A percentile compares a stretch with the other conserved stretches of the same genome.
phyloP scores from a whole-genome alignment of 495 filamentous ascomycete genomes.

The Neurospora discreta region DNA sequence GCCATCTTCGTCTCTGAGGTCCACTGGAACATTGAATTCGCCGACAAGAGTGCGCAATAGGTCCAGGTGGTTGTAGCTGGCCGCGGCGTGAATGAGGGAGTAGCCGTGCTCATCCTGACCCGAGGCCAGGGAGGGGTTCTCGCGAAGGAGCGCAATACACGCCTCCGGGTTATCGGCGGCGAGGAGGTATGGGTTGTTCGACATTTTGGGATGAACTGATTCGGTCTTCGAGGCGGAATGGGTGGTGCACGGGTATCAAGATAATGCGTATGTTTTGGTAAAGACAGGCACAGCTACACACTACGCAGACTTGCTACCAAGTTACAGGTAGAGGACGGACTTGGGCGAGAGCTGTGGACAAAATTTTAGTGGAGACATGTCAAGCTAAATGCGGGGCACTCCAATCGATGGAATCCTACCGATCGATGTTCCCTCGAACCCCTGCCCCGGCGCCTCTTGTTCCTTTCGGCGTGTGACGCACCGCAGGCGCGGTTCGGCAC shows the following conservation, averaged over 20 bases:
- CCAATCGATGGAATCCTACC: neutral
- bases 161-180: conserved; percentile 62
- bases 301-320: neutral
- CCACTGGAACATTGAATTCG: conserved; percentile 64
- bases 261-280: neutral
- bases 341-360: neutral
- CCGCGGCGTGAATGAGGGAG: conserved; percentile 82
- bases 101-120: conserved; percentile 75
- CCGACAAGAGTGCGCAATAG: conserved; percentile 69
- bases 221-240: neutral
- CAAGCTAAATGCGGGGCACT: neutral
- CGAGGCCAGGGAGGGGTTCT: conserved; percentile 54
- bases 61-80: conserved; percentile 77
- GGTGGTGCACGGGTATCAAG: neutral
- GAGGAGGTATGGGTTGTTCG: conserved; percentile 64
- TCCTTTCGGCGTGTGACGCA: neutral
- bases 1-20: conserved; percentile 75
- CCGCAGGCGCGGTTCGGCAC: neutral
- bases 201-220: conserved; percentile 16
- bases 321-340: neutral
- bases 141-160: conserved; percentile 54
- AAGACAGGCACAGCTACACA: neutral
- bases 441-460: neutral
- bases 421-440: neutral
- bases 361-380: conserved; percentile 4